These are phyloP conservation scores for Gremmenia infestans DNA, from an alignment of 2,329 filamentous ascomycete species.

Conservation along the genomic window DNA sequence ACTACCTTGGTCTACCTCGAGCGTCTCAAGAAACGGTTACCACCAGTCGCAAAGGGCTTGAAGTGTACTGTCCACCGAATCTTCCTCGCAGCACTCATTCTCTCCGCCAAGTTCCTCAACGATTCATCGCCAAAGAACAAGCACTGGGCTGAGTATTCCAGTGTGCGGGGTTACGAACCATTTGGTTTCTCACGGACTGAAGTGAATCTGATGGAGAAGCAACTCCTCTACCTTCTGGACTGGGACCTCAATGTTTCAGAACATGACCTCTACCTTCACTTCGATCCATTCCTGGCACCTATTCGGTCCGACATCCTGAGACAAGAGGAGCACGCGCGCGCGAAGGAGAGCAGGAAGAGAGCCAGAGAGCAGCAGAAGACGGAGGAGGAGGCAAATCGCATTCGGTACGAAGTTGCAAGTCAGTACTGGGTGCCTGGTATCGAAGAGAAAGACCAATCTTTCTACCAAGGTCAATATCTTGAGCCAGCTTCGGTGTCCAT, in stretches of 20 bases:
- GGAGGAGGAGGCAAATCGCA: conserved; percentile 20
- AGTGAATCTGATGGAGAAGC: conserved; percentile 99
- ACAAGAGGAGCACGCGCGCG: conserved; percentile 22
- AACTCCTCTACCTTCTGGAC: conserved; percentile 88
- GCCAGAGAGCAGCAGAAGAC: conserved; percentile 18
- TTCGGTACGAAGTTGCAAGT: conserved; percentile 20
- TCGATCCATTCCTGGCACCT: conserved; percentile 83
- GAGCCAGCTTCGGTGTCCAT: conserved; percentile 12
- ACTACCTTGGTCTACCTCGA: conserved; percentile 90
- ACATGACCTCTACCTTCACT: conserved; percentile 78
- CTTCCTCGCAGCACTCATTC: conserved; percentile 83
- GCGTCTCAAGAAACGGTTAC: conserved; percentile 76
- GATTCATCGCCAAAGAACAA: conserved; percentile 99
- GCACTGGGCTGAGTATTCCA: conserved; percentile 95
- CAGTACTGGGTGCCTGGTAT: conserved; percentile 24
- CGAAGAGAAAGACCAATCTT: conserved; percentile 11
- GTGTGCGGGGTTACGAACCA: conserved; percentile 56
- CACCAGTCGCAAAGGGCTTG: conserved; percentile 92
- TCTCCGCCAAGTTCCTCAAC: conserved; percentile 94
- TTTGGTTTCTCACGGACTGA: conserved; percentile 94
- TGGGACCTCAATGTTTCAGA: conserved; percentile 88
- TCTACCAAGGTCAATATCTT: conserved; percentile 15
- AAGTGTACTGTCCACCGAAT: conserved; percentile 96
- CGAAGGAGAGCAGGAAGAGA: conserved; percentile 18
- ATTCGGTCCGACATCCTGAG: conserved; percentile 57